Conservation (phyloP, 306 rosid genomes). For the Astragalus membranaceus region DNA sequence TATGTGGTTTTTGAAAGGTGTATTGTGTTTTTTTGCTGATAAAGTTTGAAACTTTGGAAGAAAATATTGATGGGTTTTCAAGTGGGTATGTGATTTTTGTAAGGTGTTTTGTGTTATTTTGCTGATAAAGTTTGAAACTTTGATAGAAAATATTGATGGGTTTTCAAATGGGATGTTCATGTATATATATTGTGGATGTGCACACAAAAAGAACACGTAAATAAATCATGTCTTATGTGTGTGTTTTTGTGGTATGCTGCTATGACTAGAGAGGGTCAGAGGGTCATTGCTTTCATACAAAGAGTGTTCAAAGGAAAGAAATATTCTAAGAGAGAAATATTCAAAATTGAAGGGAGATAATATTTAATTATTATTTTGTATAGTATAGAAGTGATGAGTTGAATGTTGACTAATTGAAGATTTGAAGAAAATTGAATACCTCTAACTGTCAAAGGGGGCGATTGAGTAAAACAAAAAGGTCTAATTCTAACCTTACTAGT, state of each 20-base stretch:
- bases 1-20: neutral
- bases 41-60: neutral
- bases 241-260: neutral
- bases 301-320: conserved; percentile 35
- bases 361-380: neutral
- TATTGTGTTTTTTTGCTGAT: neutral
- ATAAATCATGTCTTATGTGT: conserved; percentile 10
- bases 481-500: neutral
- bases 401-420: conserved; percentile 70
- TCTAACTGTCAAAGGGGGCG: conserved; percentile 46
- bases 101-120: neutral
- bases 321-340: conserved; percentile 28
- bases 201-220: neutral
- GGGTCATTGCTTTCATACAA: conserved; percentile 25
- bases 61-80: conserved; percentile 9
- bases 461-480: conserved; percentile 34
- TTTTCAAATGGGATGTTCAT: neutral
- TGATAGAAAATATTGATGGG: neutral
- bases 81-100: neutral
- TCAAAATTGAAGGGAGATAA: conserved; percentile 26
- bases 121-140: neutral
- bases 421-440: conserved; percentile 26
- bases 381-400: conserved; percentile 21
- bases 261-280: neutral
- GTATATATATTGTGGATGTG: neutral